Conservation (phyloP, 2,329 filamentous ascomycete genomes). For the Metarhizium brunneum region DNA sequence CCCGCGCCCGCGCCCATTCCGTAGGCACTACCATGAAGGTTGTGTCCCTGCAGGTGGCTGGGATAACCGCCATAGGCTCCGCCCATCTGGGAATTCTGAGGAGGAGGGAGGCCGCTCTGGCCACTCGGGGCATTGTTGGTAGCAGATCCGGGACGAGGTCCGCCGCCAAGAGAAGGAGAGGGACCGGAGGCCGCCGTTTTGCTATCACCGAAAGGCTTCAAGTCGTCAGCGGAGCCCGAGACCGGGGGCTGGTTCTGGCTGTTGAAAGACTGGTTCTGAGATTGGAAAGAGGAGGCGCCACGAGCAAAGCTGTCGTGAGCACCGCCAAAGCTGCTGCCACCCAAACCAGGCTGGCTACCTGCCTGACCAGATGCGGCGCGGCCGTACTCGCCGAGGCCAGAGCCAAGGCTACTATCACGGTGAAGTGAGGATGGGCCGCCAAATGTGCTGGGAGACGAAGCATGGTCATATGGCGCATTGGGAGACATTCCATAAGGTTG, state of each 20-base stretch:
- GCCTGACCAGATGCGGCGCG: conserved; percentile 41
- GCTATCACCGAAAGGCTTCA: conserved; percentile 50
- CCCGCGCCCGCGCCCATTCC: conserved; percentile 41
- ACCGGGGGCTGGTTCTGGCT: conserved; percentile 37
- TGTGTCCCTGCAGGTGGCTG: conserved; percentile 43
- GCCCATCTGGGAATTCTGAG: conserved; percentile 46
- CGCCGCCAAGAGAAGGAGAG: conserved; percentile 44
- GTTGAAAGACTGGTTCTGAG: conserved; percentile 45
- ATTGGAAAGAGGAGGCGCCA: conserved; percentile 43
- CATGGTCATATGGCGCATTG: conserved; percentile 47
- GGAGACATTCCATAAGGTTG: conserved; percentile 49
- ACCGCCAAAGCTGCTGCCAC: conserved; percentile 40
- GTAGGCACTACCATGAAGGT: conserved; percentile 46
- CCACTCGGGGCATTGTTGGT: conserved; percentile 40
- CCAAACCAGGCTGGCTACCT: conserved; percentile 39
- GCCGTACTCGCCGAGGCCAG: conserved; percentile 45
- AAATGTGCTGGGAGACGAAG: conserved; percentile 45
- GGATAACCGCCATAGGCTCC: conserved; percentile 45
- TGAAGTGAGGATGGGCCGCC: conserved; percentile 41
- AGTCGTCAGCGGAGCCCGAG: conserved; percentile 37
- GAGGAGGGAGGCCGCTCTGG: conserved; percentile 46
- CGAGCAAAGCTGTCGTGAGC: conserved; percentile 48
- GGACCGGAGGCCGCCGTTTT: conserved; percentile 42
- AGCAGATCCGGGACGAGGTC: conserved; percentile 49
- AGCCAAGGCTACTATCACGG: conserved; percentile 39